A percentile compares a stretch with the other conserved stretches of the same genome.
phyloP scores from a whole-genome alignment of 192 early-diverging fungal species.

The Entomortierella lignicola region DNA sequence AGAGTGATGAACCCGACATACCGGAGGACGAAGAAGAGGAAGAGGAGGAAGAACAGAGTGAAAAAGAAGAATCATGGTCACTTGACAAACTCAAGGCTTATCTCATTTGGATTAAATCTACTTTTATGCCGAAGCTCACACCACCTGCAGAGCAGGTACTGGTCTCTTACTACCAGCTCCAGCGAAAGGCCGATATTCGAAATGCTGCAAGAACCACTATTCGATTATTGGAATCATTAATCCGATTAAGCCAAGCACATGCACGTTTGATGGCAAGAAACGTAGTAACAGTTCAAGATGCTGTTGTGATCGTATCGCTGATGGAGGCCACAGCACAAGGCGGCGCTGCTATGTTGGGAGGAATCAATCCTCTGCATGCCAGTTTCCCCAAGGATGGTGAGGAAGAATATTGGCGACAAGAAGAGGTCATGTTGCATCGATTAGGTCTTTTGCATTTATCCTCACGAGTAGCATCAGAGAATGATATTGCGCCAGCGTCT shows the following conservation, averaged over 20 bases:
- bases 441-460: constrained; percentile 59
- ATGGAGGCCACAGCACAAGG: constrained; percentile 73
- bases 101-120: constrained; percentile 67
- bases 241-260: constrained; percentile 74
- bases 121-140: constrained; percentile 66
- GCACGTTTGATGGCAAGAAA: constrained; percentile 72
- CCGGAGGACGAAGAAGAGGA: neutral
- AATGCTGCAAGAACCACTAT: constrained; percentile 81
- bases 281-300: constrained; percentile 68
- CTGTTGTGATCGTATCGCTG: constrained; percentile 67
- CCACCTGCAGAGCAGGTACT: constrained; percentile 72
- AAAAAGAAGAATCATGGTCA: constrained; percentile 57
- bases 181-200: constrained; percentile 71
- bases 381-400: constrained; percentile 71
- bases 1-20: neutral
- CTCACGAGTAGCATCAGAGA: neutral
- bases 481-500: neutral
- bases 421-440: constrained; percentile 56
- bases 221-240: constrained; percentile 70
- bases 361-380: constrained; percentile 66
- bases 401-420: constrained; percentile 55
- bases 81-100: constrained; percentile 78
- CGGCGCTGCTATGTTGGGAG: constrained; percentile 61
- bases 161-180: constrained; percentile 77
- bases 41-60: neutral